Evolutionary conservation across 129 eudicot genomes (phyloP), one percentile per base, ranked within the genome.

Genomic region (Gnaphalium uliginosum): DNA sequence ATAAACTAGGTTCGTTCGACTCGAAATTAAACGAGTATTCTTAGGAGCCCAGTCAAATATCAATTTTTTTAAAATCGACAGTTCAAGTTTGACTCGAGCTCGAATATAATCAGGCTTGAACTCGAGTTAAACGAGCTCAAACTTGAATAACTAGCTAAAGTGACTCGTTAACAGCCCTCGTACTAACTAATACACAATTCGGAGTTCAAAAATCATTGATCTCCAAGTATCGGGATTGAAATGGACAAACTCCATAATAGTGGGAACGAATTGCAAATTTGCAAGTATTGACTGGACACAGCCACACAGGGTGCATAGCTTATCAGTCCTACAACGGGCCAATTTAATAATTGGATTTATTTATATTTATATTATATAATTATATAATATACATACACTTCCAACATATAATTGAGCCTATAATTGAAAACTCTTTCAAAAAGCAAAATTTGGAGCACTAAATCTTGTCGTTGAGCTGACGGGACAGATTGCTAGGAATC

Each of bases 261-360:
- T 18, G 71, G 64, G 57, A n/a, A 30, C 17, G 26, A 78, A 32
- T 0, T 62, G 82, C 8, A 69, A 69, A 69, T 4, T 8, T 51
- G 18, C 56, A 57, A 35, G 65, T 25, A 33, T 50, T 62, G 57
- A 62, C 60, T 72, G 73, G 73, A 51, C 18, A 46, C 53, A 46
- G 53, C 18, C 56, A 43, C 50, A 11, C 51, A 64, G 73, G 30
- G 68, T 72, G 74, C 73, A 72, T 75, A 57, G 56, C 29, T 14
- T 41, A 71, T 79, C 37, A 77, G 71, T 78, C 15, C 69, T 69
- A 26, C 57, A 79, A 79, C 64, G 79, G 79, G 53, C 79, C 83
- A 79, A 66, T 80, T 58, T 22, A 73, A 80, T 43, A 56, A 41
- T 27, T 80, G 75, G 60, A 79, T 46, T 39, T 51, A 21, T 51